Evolutionary conservation across 345 rosid genomes (phyloP).

Genomic region (Eucalyptus marginata): DNA sequence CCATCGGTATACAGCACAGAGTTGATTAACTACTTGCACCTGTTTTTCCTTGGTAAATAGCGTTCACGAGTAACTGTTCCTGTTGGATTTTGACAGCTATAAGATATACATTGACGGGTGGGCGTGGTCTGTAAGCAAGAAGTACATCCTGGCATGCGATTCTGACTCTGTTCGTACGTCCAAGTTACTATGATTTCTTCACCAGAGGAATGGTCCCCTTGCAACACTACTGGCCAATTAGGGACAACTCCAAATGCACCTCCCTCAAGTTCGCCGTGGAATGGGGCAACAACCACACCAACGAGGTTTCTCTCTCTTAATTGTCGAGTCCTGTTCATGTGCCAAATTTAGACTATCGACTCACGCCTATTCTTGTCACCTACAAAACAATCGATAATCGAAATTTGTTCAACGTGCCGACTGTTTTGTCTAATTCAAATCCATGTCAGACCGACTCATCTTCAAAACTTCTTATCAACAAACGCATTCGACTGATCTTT

Average conservation of each 20-base stretch:
- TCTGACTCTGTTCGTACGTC: slow-evolving; percentile 35
- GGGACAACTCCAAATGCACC: slow-evolving; percentile 30
- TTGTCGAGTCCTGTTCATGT: background rate
- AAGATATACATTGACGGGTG: slow-evolving; percentile 68
- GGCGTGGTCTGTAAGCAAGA: slow-evolving; percentile 82
- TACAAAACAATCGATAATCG: background rate
- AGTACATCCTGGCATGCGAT: slow-evolving; percentile 74
- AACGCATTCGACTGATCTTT: background rate
- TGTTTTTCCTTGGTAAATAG: background rate
- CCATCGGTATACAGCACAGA: slow-evolving; percentile 24
- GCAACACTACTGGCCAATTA: slow-evolving; percentile 79
- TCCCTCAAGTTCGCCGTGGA: slow-evolving; percentile 60
- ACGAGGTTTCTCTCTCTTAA: background rate
- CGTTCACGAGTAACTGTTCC: background rate
- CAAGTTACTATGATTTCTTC: slow-evolving; percentile 50
- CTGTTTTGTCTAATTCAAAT: background rate
- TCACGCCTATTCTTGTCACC: background rate
- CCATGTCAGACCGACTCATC: background rate
- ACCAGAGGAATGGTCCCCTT: slow-evolving; percentile 50
- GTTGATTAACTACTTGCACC: background rate
- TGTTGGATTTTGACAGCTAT: slow-evolving; percentile 18
- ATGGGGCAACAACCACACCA: slow-evolving; percentile 52
- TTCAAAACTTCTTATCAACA: background rate
- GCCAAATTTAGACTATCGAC: background rate
- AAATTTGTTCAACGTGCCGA: background rate